Evolutionary conservation across 352 stramenopile species (phyloP), one percentile per base, ranked within the genome.

Genomic region (Elongisporangium undulatum): DNA sequence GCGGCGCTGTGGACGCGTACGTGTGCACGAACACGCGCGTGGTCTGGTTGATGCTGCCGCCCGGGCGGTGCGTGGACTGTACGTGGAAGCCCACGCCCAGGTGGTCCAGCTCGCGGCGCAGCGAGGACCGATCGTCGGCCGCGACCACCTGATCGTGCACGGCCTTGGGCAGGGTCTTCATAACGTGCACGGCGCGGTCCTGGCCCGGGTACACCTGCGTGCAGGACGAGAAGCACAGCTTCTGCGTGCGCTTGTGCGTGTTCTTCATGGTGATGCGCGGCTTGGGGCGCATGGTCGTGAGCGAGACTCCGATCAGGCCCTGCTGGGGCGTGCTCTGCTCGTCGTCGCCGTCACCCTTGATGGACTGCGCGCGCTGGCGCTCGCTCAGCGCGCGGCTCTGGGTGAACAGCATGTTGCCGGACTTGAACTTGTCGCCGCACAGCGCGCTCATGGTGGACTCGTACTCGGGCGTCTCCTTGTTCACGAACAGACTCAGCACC

Each of bases 161-260:
- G 13, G 72, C 39, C 58, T 86, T 85, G 0, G 76, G 79, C 20
- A 89, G 56, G 16, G 76, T 86, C 68, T 86, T 86, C 64, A 85
- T 83, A 20, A 89, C 60, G 74, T 89, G 79, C 20, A 79, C 64
- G 9, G 79, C 79, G 7, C 73, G 79, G 38, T 79, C 62, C 13
- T 82, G 62, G n/a, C 45, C 56, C 29, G 68, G 56, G 56, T 81
- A 82, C 58, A 77, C 67, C 57, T 72, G 58, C 48, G 74, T 85
- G 58, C 74, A 83, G 15, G 63, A 71, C 53, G 68, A 71, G 55
- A 87, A 82, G 50, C 65, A 77, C 16, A 87, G 61, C 51, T 63
- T 68, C 56, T 87, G 71, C 17, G 70, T 75, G 29, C 72, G 68
- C 53, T 69, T 69, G 71, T 78, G 71, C 38, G 63, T 64, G 12